Evolutionary conservation across 2,329 filamentous ascomycete genomes (phyloP), one percentile per base, ranked within the genome.

Genomic region (Penicillium aurantiogriseum): DNA sequence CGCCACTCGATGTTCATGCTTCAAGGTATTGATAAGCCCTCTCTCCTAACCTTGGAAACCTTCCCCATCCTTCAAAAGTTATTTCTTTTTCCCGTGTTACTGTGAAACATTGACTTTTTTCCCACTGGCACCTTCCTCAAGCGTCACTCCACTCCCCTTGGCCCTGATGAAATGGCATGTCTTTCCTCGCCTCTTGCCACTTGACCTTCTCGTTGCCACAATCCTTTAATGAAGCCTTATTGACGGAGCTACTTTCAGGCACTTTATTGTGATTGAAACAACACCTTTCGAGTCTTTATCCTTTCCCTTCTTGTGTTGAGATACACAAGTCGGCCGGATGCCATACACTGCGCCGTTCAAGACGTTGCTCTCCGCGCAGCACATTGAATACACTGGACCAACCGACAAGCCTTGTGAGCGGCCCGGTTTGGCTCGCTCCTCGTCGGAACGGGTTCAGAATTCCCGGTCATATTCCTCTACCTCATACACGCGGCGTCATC

Each of bases 401-500:
- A 75, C 58, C 46, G 57, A 64, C 19, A 38, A 60, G 49, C 63
- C 61, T 15, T 46, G 50, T 17, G 63, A 63, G 55, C 56, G 67
- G 61, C 71, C 65, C 33, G 43, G 55, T 48, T 44, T 56, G 52
- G 47, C 27, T 59, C 63, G 59, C 38, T 62, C 60, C 33, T 59
- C 60, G 68, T 61, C 71, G 68, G 54, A 71, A 70, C 68, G 81
- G 50, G 78, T 79, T 27, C 75, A 78, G 25, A 77, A 82, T 42
- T 83, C 83, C 38, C 81, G 82, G 44, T 84, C 82, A 13, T 77
- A 80, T 56, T 82, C 82, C 9, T 87, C 85, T 33, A 81, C 83
- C 5, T 80, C 84, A 17, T 87, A 88, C 69, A 77, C 87, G 54
- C 82, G 81, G 72, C 84, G 82, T 71, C 84, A 86, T 68, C 79